phyloP scores from a whole-genome alignment of 306 rosid species.

The Glycyrrhiza uralensis region DNA sequence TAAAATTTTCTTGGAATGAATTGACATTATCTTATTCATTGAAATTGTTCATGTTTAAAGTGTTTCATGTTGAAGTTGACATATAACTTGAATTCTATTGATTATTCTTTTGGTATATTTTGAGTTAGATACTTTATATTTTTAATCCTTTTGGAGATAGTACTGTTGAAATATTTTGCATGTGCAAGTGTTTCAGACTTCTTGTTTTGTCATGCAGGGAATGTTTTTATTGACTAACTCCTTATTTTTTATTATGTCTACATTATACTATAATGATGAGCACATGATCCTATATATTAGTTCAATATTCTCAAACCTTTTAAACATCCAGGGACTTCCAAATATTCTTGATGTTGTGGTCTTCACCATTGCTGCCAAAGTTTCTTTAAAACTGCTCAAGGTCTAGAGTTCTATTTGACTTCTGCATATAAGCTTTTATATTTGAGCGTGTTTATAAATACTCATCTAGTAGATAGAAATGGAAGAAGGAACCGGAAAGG shows the following conservation, averaged over 20 bases:
- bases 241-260: background rate
- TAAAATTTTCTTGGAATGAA: background rate
- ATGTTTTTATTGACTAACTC: background rate
- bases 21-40: background rate
- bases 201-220: background rate
- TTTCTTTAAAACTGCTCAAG: conserved; percentile 23
- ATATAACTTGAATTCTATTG: background rate
- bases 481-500: conserved; percentile 59
- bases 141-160: background rate
- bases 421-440: conserved; percentile 43
- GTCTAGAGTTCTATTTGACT: conserved; percentile 31
- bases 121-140: background rate
- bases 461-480: conserved; percentile 53
- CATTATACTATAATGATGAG: background rate
- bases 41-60: background rate
- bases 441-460: conserved; percentile 47
- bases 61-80: background rate
- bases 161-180: background rate
- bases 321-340: conserved; percentile 40
- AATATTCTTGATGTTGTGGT: conserved; percentile 30
- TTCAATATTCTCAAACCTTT: conserved; percentile 17
- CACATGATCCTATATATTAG: background rate
- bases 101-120: background rate
- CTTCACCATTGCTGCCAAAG: background rate
- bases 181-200: background rate